A percentile compares a stretch with the other conserved stretches of the same genome.
These are phyloP conservation scores for Vitis labrusca DNA, from an alignment of 164 flowering plant species.

Conservation along the genomic window DNA sequence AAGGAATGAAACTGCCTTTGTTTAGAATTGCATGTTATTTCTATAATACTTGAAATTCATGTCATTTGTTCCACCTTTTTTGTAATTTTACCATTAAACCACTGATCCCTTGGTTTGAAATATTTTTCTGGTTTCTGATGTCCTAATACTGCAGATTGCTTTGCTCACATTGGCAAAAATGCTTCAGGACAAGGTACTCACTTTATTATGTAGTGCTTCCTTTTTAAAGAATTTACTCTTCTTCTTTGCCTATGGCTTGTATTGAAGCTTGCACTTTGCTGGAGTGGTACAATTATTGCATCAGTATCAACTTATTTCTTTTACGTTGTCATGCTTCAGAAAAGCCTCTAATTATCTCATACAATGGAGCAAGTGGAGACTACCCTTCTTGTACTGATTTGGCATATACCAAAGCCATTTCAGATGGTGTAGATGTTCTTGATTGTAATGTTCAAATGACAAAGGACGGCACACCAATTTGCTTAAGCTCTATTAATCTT, in stretches of 20 bases:
- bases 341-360: conserved; percentile 57
- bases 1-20: no score
- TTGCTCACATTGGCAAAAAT: conserved; percentile 60
- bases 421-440: conserved; percentile 80
- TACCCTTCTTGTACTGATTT: conserved; percentile 80
- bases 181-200: conserved; percentile 58
- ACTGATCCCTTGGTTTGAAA: neutral
- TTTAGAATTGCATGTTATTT: no score
- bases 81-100: no score
- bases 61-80: no score
- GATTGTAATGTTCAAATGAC: conserved; percentile 93
- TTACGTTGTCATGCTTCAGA: conserved; percentile 40
- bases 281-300: neutral
- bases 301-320: conserved; percentile 2
- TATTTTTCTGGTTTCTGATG: conserved; percentile 14
- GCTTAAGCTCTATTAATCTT: conserved; percentile 73
- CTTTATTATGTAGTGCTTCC: neutral
- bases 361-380: conserved; percentile 87
- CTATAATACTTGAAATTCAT: no score
- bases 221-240: no score
- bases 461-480: conserved; percentile 70
- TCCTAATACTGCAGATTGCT: conserved; percentile 65
- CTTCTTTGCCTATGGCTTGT: no score
- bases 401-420: conserved; percentile 74
- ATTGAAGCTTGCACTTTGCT: no score